Conservation (phyloP, 179 eudicot species). For the Corrigiola litoralis region DNA sequence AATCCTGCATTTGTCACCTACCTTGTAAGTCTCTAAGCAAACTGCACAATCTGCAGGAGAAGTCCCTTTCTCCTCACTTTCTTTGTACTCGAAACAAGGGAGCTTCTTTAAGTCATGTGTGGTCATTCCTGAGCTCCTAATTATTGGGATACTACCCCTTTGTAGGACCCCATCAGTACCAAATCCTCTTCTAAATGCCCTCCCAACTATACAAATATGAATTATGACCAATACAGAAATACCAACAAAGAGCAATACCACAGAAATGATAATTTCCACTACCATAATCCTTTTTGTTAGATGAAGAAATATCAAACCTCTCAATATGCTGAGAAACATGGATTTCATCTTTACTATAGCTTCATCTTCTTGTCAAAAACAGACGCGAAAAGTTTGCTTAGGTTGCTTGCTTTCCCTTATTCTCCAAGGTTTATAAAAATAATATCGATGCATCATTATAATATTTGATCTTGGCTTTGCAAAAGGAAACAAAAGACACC, state of each 20-base stretch:
- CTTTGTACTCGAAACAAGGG: conserved; percentile 56
- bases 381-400: conserved; percentile 2
- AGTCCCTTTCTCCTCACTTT: conserved; percentile 19
- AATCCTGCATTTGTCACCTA: conserved; percentile 61
- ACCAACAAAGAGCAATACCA: conserved; percentile 48
- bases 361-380: not conserved
- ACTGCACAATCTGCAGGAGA: conserved; percentile 54
- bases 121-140: conserved; percentile 52
- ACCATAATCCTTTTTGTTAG: conserved; percentile 12
- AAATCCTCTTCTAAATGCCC: conserved; percentile 39
- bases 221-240: conserved; percentile 46
- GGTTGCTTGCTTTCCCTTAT: not conserved
- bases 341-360: not conserved
- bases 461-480: not conserved
- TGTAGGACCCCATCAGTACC: conserved; percentile 22
- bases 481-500: no score
- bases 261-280: conserved; percentile 51
- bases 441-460: conserved; percentile 5
- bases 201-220: conserved; percentile 56
- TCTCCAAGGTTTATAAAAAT: conserved; percentile 5
- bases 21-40: conserved; percentile 58
- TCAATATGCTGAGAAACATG: not conserved
- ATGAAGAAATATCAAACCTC: not conserved
- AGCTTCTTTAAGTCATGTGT: conserved; percentile 54
- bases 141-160: conserved; percentile 23